Evolutionary conservation across 371 early-diverging fungal genomes (phyloP).

Genomic region (Mortierella sp.): DNA sequence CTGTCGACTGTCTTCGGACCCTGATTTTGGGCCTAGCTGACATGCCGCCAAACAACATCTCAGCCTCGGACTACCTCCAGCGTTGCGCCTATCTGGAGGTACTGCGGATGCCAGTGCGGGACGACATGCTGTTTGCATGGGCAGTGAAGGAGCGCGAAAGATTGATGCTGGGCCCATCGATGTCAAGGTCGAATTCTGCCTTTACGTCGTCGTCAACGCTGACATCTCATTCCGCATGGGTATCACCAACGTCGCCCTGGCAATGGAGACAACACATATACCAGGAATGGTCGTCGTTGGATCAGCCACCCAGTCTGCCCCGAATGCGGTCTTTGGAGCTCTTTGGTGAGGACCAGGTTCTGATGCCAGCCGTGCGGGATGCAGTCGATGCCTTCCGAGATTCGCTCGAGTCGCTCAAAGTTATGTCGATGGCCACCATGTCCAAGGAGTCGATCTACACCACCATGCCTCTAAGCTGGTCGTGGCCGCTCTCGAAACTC

Average conservation of each 20-base stretch:
- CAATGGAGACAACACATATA: slow-evolving; percentile 15
- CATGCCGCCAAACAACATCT: slow-evolving; percentile 28
- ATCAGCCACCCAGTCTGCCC: slow-evolving; percentile 3
- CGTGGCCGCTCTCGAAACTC: slow-evolving; percentile 35
- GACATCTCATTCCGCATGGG: not conserved
- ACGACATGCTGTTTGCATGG: slow-evolving; percentile 45
- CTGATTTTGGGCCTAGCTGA: slow-evolving; percentile 33
- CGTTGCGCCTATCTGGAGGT: slow-evolving; percentile 28
- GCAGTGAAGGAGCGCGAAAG: slow-evolving; percentile 14
- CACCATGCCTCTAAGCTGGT: slow-evolving; percentile 28
- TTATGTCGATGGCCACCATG: slow-evolving; percentile 34
- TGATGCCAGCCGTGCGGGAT: slow-evolving; percentile 42
- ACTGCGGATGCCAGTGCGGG: slow-evolving; percentile 42
- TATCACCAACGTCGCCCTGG: slow-evolving; percentile 20
- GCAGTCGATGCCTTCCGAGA: slow-evolving; percentile 48
- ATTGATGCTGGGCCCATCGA: not conserved
- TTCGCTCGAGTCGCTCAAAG: slow-evolving; percentile 37
- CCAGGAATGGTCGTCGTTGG: slow-evolving; percentile 16
- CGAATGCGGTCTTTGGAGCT: slow-evolving; percentile 37
- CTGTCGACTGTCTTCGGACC: slow-evolving; percentile 38
- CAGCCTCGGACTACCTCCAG: slow-evolving; percentile 25
- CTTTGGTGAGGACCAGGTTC: slow-evolving; percentile 37
- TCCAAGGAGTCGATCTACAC: slow-evolving; percentile 1
- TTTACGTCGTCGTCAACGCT: not conserved
- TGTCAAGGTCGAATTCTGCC: not conserved